Conservation (phyloP, 441 rosid species). For the Gossypium schwendimanii region DNA sequence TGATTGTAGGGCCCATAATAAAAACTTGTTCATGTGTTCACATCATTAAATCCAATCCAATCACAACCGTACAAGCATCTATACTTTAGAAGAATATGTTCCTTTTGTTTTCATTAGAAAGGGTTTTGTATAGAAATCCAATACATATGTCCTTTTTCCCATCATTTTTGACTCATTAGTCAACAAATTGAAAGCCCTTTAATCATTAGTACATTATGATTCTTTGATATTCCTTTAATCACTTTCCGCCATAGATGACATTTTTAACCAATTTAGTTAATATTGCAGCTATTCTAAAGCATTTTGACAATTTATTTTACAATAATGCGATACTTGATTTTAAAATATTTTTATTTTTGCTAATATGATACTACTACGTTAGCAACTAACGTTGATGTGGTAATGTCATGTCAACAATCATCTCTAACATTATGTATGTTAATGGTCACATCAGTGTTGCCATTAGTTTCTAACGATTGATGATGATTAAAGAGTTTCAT, state of each 20-base stretch:
- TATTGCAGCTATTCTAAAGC: background rate
- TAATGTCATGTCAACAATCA: too few species aligned
- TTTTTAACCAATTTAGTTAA: background rate
- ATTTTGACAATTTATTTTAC: slow-evolving; percentile 9
- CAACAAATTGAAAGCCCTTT: background rate
- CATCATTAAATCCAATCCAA: background rate
- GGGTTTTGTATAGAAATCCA: background rate
- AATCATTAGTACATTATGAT: slow-evolving; percentile 24
- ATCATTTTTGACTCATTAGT: slow-evolving; percentile 16
- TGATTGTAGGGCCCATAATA: too few species aligned
- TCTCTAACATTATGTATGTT: too few species aligned
- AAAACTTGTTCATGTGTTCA: background rate
- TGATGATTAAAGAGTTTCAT: too few species aligned
- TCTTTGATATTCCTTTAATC: background rate
- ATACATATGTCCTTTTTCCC: background rate
- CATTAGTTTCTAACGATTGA: too few species aligned
- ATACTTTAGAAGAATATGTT: slow-evolving; percentile 3
- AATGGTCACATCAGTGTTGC: too few species aligned
- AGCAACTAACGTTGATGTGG: too few species aligned
- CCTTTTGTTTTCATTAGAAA: background rate
- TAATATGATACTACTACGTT: too few species aligned
- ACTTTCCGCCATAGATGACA: slow-evolving; percentile 27
- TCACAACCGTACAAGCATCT: slow-evolving; percentile 6
- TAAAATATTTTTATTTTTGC: too few species aligned
- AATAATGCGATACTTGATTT: too few species aligned